Base-by-base conservation (phyloP, 371 early-diverging fungal species). In the Rhizopus sp. region DNA sequence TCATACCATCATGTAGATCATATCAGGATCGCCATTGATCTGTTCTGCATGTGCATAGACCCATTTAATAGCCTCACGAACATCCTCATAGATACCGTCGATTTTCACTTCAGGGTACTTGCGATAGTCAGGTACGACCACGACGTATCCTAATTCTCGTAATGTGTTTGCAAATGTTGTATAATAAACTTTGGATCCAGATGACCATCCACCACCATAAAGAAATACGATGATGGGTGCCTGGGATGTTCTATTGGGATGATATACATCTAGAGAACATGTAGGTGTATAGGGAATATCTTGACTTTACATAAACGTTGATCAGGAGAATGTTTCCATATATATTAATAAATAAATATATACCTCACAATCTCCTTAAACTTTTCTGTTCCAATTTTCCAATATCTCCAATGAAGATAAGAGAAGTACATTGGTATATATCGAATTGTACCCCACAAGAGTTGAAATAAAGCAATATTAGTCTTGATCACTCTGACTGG, bases 141-240 rank as follows among this genome's bases (percentile, higher is more conserved):
- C 88, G 10, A 86, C 73, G 59, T 88, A 89, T 3, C 91, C 91
- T 59, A 81, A 68, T 30, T 78, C 73, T 37, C 82, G 76, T 15
- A 92, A 59, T 0, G 83, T 85, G 37, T 83, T 75, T 5, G 88
- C 91, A 29, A 90, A 61, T 9, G 88, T 76, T 1, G 77, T 73
- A 56, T 92, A 92, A 35, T 82, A 53, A 32, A 68, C 55, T 48
- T 84, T 88, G 15, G 73, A 69, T 13, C 88, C 88, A 40, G 82
- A 76, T 5, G 76, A 70, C 92, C 92, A 92, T 15, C 81, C 73
- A 3, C 91, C 90, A 40, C 92, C 92, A 64, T 90, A 83, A 39
- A 90, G 72, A 63, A 89, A 92, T 1, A 92, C 68, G 57, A 92
- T 72, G 12, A 90, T 86, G 17, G 89, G 90, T 4, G 68, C 46